phyloP scores from a whole-genome alignment of 1,284 basidiomycete genomes.

The Psilocybe mexicana region DNA sequence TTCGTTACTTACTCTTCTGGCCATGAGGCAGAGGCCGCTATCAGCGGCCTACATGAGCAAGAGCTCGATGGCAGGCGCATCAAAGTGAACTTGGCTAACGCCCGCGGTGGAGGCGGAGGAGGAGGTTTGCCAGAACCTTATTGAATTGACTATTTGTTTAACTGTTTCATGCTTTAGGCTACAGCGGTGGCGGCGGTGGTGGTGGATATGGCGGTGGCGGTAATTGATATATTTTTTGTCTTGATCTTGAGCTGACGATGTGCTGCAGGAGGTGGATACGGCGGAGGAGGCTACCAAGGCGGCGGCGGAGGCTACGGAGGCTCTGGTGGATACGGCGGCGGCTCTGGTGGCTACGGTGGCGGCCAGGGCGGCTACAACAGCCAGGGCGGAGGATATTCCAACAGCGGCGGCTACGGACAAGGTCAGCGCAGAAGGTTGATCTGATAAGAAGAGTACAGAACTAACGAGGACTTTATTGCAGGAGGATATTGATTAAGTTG shows the following conservation, averaged over 20 bases:
- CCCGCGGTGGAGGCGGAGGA: constrained; percentile 58
- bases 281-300: background rate
- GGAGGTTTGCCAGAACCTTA: constrained; percentile 21
- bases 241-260: background rate
- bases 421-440: background rate
- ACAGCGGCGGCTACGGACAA: constrained; percentile 18
- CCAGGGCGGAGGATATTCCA: constrained; percentile 10
- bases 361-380: constrained; percentile 9
- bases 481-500: constrained; percentile 21
- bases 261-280: background rate
- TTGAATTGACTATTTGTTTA: background rate
- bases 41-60: constrained; percentile 81
- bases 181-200: constrained; percentile 1
- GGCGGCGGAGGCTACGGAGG: constrained; percentile 12
- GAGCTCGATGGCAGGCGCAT: constrained; percentile 94
- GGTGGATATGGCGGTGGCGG: constrained; percentile 16
- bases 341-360: constrained; percentile 16
- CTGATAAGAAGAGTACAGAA: background rate
- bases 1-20: constrained; percentile 79
- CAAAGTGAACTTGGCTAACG: constrained; percentile 94
- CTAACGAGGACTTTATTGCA: background rate
- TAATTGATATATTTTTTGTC: constrained; percentile 21
- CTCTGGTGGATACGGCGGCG: constrained; percentile 22
- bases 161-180: constrained; percentile 16
- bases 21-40: constrained; percentile 80